Evolutionary conservation across 208 protist species (phyloP).

Genomic region (Novymonas esmeraldas): DNA sequence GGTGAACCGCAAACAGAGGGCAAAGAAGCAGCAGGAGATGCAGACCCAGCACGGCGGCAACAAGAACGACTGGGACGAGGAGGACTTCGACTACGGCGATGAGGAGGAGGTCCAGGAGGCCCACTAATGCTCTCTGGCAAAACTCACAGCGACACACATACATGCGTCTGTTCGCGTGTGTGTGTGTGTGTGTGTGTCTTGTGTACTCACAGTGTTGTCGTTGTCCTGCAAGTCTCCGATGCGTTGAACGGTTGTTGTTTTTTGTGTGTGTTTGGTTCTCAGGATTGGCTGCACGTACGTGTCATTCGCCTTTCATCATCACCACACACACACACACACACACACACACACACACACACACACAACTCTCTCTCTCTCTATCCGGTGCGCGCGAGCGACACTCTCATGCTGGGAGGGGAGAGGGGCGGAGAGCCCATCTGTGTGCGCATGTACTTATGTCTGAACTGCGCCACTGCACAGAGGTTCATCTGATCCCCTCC

Average conservation of each 20-base stretch:
- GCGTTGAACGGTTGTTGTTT: no score
- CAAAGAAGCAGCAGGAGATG: slow-evolving; percentile 45
- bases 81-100: slow-evolving; percentile 56
- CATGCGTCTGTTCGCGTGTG: neutral
- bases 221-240: no score
- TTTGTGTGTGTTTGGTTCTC: neutral
- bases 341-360: neutral
- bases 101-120: slow-evolving; percentile 30
- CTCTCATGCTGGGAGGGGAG: neutral
- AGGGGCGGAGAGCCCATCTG: neutral
- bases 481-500: neutral
- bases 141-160: neutral
- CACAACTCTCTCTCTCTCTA: neutral
- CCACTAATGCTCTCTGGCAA: no score
- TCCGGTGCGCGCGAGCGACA: neutral
- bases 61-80: slow-evolving; percentile 34
- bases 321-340: no score
- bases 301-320: neutral
- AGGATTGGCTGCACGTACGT: neutral
- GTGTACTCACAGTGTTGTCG: no score
- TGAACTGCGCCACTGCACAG: neutral
- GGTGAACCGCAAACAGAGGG: slow-evolving; percentile 75
- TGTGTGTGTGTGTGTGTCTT: no score
- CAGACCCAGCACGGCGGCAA: slow-evolving; percentile 21
- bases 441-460: no score